phyloP scores from a whole-genome alignment of 1,284 basidiomycete genomes.

The Microbotryum scabiosae region DNA sequence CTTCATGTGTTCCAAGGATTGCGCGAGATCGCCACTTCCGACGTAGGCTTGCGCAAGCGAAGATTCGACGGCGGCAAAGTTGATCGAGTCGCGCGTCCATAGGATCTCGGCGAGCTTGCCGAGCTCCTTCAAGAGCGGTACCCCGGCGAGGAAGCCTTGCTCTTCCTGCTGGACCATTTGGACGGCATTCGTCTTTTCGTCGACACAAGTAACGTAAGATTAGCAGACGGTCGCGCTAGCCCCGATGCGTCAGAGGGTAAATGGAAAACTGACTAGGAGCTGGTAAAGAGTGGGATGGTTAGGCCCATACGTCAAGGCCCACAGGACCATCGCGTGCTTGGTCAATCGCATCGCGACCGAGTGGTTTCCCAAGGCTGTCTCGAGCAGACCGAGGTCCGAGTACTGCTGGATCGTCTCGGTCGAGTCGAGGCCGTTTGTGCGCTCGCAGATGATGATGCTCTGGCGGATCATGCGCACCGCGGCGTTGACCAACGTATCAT shows the following conservation, averaged over 20 bases:
- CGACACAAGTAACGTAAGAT: background rate
- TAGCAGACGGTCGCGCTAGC: background rate
- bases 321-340: constrained; percentile 47
- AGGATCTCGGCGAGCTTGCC: constrained; percentile 22
- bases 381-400: constrained; percentile 50
- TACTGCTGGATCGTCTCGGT: constrained; percentile 50
- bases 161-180: constrained; percentile 13
- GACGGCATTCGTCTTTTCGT: constrained; percentile 22
- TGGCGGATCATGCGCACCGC: constrained; percentile 49
- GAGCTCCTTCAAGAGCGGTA: constrained; percentile 8
- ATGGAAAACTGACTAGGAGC: constrained; percentile 42
- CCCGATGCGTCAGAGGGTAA: background rate
- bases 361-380: constrained; percentile 44
- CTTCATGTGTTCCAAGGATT: constrained; percentile 40
- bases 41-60: constrained; percentile 39
- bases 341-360: constrained; percentile 45
- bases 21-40: constrained; percentile 38
- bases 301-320: constrained; percentile 48
- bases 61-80: constrained; percentile 42
- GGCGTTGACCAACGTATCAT: constrained; percentile 41
- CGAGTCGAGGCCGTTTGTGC: constrained; percentile 49
- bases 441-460: constrained; percentile 50
- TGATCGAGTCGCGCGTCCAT: constrained; percentile 34
- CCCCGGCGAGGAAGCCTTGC: constrained; percentile 4
- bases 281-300: constrained; percentile 47